Conservation (phyloP, 2,329 filamentous ascomycete genomes). For the Cercospora zeina region DNA sequence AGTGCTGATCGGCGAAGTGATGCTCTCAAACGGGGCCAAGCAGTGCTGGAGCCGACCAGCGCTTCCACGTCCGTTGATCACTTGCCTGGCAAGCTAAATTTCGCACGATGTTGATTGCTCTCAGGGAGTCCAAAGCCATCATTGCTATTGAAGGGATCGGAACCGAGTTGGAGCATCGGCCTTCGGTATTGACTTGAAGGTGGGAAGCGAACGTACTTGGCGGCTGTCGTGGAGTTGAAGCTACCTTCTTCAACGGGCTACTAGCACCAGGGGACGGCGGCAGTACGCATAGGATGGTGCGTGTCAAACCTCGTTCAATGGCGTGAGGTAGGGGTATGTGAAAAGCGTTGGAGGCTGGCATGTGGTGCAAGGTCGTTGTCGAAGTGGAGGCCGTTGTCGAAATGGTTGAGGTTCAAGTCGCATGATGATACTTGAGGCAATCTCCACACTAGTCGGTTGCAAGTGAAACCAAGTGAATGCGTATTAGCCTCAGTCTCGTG, state of each 20-base stretch:
- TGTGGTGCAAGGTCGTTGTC: background rate
- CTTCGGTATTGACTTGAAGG: background rate
- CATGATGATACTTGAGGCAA: background rate
- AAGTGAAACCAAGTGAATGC: background rate
- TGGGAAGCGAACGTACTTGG: background rate
- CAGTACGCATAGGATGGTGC: background rate
- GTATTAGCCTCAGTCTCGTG: background rate
- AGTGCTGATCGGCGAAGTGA: background rate
- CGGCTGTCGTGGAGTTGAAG: background rate
- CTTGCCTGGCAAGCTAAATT: background rate
- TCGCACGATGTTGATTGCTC: background rate
- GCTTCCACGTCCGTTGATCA: background rate
- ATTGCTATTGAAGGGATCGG: background rate
- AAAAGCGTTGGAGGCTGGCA: background rate
- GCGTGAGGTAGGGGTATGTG: background rate
- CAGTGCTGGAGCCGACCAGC: too few species aligned
- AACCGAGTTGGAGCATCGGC: background rate
- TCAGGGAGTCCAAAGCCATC: background rate
- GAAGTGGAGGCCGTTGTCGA: background rate
- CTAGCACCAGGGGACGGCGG: too few species aligned
- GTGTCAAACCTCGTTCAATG: background rate
- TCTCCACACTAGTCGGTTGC: background rate
- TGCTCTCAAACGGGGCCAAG: background rate
- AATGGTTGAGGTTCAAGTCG: background rate
- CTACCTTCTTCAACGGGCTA: too few species aligned